Evolutionary conservation across 2,329 filamentous ascomycete species (phyloP).

Genomic region (Colletotrichum lupini): DNA sequence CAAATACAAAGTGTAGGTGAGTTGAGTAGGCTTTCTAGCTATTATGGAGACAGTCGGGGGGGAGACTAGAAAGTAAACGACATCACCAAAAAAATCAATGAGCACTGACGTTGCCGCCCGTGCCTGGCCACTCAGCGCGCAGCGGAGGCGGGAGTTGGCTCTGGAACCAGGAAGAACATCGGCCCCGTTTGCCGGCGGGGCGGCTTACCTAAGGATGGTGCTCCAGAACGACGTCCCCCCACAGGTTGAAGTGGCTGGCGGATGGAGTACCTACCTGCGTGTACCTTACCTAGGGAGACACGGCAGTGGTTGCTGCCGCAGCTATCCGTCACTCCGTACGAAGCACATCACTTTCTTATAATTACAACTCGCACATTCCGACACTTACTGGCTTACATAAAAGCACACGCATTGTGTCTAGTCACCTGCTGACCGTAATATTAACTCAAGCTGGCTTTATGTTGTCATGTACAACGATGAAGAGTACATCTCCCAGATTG

Average conservation of each 20-base stretch:
- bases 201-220: not conserved
- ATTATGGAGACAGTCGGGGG: constrained; percentile 24
- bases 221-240: not conserved
- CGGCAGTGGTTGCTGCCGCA: not conserved
- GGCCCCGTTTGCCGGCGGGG: constrained; percentile 17
- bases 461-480: not conserved
- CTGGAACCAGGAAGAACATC: constrained; percentile 32
- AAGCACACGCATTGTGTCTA: not conserved
- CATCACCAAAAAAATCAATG: constrained; percentile 31
- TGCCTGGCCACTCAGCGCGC: constrained; percentile 21
- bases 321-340: not conserved
- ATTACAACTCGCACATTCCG: no score
- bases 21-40: constrained; percentile 22
- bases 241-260: not conserved
- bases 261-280: no score
- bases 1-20: constrained; percentile 31
- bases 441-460: no score
- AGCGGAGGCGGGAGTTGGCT: constrained; percentile 8
- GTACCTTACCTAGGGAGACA: no score
- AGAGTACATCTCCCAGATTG: not conserved
- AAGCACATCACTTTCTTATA: not conserved
- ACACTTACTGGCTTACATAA: not conserved
- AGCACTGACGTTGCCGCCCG: constrained; percentile 33
- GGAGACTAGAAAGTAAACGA: constrained; percentile 24
- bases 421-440: not conserved